Conservation (phyloP, 1,284 basidiomycete genomes). For the Vanrija humicola region DNA sequence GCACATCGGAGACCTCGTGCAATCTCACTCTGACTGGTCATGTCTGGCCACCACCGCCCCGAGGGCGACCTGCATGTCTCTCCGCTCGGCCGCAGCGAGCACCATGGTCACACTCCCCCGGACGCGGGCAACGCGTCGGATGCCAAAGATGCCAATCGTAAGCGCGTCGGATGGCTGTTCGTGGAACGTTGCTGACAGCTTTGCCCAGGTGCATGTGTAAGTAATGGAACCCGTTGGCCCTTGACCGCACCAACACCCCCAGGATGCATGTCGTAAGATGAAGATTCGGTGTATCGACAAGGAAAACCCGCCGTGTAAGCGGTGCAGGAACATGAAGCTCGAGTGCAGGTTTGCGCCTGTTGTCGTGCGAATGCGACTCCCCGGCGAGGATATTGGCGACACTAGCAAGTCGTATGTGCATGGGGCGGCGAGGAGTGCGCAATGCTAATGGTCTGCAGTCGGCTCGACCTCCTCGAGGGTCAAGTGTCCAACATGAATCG, state of each 20-base stretch:
- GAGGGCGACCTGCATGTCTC: no score
- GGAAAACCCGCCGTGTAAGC: slow-evolving; percentile 25
- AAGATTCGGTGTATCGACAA: slow-evolving; percentile 26
- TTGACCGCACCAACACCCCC: background rate
- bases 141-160: no score
- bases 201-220: slow-evolving; percentile 5
- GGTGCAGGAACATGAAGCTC: slow-evolving; percentile 19
- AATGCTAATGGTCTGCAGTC: background rate
- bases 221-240: background rate
- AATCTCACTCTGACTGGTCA: no score
- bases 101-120: no score
- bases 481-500: slow-evolving; percentile 1
- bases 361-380: background rate
- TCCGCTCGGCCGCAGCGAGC: no score
- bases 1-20: no score
- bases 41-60: no score
- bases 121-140: no score
- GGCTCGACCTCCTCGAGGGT: slow-evolving; percentile 9
- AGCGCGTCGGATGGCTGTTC: no score
- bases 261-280: slow-evolving; percentile 26
- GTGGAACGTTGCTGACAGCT: no score
- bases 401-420: background rate
- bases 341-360: slow-evolving; percentile 15
- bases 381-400: background rate
- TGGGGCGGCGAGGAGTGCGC: no score